phyloP scores from a whole-genome alignment of 148 eudicot species.

The Heliamphora exappendiculata region DNA sequence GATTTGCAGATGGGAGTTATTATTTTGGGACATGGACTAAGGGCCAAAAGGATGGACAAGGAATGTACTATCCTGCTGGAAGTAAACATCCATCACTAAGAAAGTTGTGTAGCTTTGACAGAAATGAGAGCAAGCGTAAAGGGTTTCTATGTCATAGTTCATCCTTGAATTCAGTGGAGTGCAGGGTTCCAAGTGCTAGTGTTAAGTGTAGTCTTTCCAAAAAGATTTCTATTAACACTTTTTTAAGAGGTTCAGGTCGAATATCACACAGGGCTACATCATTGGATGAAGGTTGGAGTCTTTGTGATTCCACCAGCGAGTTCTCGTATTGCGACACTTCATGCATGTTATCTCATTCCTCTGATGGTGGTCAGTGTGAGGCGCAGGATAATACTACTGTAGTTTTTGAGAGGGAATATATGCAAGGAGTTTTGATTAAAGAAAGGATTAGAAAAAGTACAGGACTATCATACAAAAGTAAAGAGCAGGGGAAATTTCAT shows the following conservation, averaged over 20 bases:
- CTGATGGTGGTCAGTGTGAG: conserved; percentile 34
- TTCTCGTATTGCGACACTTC: conserved; percentile 32
- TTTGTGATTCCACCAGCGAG: conserved; percentile 37
- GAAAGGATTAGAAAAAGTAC: conserved; percentile 44
- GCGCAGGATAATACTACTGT: conserved; percentile 28
- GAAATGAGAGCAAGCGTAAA: conserved; percentile 31
- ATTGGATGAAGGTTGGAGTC: conserved; percentile 30
- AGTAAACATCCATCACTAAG: conserved; percentile 48
- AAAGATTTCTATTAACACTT: conserved; percentile 28
- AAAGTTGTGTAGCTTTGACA: conserved; percentile 40
- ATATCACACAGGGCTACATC: conserved; percentile 33
- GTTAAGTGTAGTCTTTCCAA: conserved; percentile 52
- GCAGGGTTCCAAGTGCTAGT: conserved; percentile 24
- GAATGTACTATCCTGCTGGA: conserved; percentile 81
- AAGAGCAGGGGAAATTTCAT: conserved; percentile 35
- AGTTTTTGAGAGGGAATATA: conserved; percentile 81
- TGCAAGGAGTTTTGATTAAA: conserved; percentile 82
- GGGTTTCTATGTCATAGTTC: conserved; percentile 32
- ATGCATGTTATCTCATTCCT: conserved; percentile 18
- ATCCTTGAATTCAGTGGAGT: conserved; percentile 26
- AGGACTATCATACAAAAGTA: conserved; percentile 31
- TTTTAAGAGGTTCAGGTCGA: conserved; percentile 37
- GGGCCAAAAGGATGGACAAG: conserved; percentile 86
- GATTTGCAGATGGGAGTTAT: conserved; percentile 68
- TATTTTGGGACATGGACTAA: conserved; percentile 88